These are phyloP conservation scores for Aspergillus sparsus DNA, from an alignment of 495 filamentous ascomycete genomes.

Conservation along the genomic window DNA sequence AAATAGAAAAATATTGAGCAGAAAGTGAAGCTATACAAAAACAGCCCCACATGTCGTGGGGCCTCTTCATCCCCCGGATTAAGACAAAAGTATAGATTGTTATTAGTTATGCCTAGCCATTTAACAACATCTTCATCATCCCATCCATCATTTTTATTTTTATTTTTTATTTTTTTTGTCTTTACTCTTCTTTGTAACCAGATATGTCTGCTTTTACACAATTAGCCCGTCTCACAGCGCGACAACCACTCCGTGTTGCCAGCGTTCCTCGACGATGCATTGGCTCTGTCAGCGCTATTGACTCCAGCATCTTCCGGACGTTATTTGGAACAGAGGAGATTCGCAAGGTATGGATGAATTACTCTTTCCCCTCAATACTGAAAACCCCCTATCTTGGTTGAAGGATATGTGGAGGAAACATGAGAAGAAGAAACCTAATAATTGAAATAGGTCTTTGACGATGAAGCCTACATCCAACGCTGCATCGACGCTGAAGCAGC, in stretches of 20 bases:
- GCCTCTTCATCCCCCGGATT: not conserved
- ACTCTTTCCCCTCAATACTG: slow-evolving; percentile 1
- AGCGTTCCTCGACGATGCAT: slow-evolving; percentile 18
- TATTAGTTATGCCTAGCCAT: not conserved
- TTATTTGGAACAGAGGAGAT: slow-evolving; percentile 55
- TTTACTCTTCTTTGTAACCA: not conserved
- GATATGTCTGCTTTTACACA: slow-evolving; percentile 13
- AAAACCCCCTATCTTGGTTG: not conserved
- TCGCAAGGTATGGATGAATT: slow-evolving; percentile 35
- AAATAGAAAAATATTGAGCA: not conserved
- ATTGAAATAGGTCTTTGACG: slow-evolving; percentile 40
- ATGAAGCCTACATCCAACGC: slow-evolving; percentile 50
- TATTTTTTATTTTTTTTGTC: not conserved
- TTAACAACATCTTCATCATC: not conserved
- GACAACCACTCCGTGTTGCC: slow-evolving; percentile 1
- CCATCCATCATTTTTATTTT: not conserved
- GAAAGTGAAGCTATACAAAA: not conserved
- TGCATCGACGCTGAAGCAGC: slow-evolving; percentile 54
- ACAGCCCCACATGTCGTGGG: no score
- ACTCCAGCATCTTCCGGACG: slow-evolving; percentile 51
- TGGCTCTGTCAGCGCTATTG: slow-evolving; percentile 48
- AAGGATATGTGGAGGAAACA: no score
- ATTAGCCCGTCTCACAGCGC: slow-evolving; percentile 15
- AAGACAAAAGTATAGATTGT: not conserved
- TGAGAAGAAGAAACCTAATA: slow-evolving; percentile 10